Evolutionary conservation across 1,139 yeast species (phyloP).

Genomic region (Hansenula anomala): DNA sequence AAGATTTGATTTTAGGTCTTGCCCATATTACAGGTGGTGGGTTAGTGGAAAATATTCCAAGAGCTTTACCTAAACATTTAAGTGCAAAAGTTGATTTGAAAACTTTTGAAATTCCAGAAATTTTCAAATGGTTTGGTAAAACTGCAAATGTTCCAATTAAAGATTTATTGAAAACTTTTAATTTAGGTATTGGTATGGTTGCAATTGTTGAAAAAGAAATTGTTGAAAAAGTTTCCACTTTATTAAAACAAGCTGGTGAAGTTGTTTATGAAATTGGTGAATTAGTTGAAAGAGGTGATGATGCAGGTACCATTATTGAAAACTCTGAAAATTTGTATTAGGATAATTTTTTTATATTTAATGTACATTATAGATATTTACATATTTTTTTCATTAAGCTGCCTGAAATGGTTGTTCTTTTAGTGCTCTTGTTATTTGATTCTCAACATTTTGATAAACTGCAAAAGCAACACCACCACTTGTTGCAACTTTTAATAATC

Average conservation of each 20-base stretch:
- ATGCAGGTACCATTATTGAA: constrained; percentile 50
- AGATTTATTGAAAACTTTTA: constrained; percentile 87
- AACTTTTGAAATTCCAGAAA: constrained; percentile 79
- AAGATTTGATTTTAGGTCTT: constrained; percentile 72
- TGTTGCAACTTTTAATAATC: constrained; percentile 72
- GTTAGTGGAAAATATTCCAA: constrained; percentile 89
- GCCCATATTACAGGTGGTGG: constrained; percentile 99
- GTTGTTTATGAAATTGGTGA: constrained; percentile 75
- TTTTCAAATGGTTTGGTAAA: constrained; percentile 91
- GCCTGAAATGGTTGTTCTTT: constrained; percentile 45
- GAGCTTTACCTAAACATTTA: constrained; percentile 79
- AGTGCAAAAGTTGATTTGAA: constrained; percentile 78
- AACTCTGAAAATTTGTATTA: constrained; percentile 60
- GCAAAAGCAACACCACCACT: constrained; percentile 78
- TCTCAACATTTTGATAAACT: constrained; percentile 59
- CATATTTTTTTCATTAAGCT: constrained; percentile 9
- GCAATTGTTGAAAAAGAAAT: constrained; percentile 66
- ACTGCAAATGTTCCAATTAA: constrained; percentile 84
- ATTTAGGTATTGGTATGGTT: constrained; percentile 97
- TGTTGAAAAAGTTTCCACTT: constrained; percentile 50
- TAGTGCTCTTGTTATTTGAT: constrained; percentile 41
- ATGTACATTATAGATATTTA: constrained; percentile 10
- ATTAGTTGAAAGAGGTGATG: constrained; percentile 47
- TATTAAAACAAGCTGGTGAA: constrained; percentile 66
- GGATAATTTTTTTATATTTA: not conserved